These are phyloP conservation scores for Phaeodactylum tricornutum DNA, from an alignment of 108 stramenopile genomes.

Conservation along the genomic window DNA sequence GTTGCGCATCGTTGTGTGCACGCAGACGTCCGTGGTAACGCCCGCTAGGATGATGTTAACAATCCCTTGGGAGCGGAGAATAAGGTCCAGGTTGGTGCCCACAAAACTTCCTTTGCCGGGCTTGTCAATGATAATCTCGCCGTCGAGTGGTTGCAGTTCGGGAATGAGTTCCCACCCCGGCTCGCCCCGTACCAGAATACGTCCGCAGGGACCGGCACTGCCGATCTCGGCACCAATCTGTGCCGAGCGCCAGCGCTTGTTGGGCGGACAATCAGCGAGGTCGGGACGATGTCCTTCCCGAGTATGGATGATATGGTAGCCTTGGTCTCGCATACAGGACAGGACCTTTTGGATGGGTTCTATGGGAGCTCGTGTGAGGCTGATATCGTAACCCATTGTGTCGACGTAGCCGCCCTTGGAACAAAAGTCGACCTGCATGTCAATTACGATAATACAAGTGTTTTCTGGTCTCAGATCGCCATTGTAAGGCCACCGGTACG, in stretches of 20 bases:
- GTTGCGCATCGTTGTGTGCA: conserved; percentile 48
- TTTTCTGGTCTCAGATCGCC: conserved; percentile 27
- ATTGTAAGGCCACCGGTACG: conserved; percentile 45
- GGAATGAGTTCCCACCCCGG: conserved; percentile 58
- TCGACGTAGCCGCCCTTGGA: conserved; percentile 44
- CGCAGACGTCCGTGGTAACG: conserved; percentile 53
- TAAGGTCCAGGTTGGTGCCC: conserved; percentile 34
- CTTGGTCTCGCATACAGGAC: conserved; percentile 18
- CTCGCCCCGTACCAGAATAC: conserved; percentile 41
- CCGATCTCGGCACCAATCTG: conserved; percentile 54
- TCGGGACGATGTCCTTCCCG: conserved; percentile 50
- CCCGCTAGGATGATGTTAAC: conserved; percentile 35
- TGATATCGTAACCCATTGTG: conserved; percentile 50
- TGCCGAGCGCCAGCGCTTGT: conserved; percentile 38
- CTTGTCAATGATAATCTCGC: conserved; percentile 37
- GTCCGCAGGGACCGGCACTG: conserved; percentile 36
- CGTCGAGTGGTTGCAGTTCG: conserved; percentile 24
- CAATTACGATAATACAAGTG: conserved; percentile 44
- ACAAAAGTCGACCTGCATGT: conserved; percentile 49
- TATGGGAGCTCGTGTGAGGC: conserved; percentile 36
- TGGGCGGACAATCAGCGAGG: conserved; percentile 41
- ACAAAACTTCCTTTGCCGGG: conserved; percentile 42
- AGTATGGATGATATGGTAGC: conserved; percentile 38
- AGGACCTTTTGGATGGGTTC: conserved; percentile 37
- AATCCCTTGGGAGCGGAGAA: conserved; percentile 29